phyloP scores from a whole-genome alignment of 768 basidiomycete genomes.

The Suillus discolor region DNA sequence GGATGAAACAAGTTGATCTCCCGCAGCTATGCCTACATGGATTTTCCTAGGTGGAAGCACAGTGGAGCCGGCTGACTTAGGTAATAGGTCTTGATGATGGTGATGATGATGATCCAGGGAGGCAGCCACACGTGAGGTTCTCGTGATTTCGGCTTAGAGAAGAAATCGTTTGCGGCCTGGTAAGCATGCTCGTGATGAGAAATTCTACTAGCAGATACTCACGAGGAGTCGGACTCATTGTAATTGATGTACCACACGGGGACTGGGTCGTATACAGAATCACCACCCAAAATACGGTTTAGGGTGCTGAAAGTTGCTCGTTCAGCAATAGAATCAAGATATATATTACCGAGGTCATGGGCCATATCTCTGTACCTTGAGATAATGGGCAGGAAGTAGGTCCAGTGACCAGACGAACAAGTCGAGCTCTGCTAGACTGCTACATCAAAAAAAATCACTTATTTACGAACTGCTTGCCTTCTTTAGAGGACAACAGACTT shows the following conservation, averaged over 20 bases:
- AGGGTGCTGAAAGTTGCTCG: neutral
- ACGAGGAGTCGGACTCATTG: neutral
- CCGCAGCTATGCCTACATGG: neutral
- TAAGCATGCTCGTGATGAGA: neutral
- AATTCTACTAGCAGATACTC: neutral
- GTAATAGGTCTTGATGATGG: neutral
- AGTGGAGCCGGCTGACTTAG: no score
- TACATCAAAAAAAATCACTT: no score
- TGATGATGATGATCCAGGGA: neutral
- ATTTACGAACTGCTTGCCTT: no score
- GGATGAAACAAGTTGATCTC: neutral
- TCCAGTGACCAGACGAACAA: no score
- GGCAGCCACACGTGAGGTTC: neutral
- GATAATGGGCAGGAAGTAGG: no score
- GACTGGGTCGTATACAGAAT: no score
- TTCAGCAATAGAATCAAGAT: neutral
- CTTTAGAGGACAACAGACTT: no score
- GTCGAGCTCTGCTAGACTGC: no score
- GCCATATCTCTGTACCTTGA: no score
- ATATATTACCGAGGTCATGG: no score
- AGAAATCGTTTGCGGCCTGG: neutral
- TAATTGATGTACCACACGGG: neutral
- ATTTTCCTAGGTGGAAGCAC: neutral
- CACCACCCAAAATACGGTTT: no score
- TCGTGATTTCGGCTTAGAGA: neutral